These are phyloP conservation scores for Azolla pinnata DNA, from an alignment of 75 land plant species.

Conservation along the genomic window DNA sequence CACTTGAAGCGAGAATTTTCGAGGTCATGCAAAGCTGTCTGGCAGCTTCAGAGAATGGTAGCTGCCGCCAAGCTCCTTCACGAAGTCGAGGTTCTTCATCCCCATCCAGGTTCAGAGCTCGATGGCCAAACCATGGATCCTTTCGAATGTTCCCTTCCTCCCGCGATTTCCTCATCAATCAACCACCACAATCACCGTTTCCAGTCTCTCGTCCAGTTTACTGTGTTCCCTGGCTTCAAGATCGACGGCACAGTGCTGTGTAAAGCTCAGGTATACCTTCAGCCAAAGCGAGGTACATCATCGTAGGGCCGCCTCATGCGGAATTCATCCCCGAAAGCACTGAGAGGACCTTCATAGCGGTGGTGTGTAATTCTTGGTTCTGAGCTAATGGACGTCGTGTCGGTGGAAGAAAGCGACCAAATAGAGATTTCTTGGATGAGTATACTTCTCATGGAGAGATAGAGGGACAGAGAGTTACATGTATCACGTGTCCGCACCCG, in stretches of 20 bases:
- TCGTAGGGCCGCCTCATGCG: no score
- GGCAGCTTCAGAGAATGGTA: background rate
- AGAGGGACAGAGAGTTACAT: no score
- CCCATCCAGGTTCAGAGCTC: background rate
- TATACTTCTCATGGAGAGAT: no score
- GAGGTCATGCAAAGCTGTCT: background rate
- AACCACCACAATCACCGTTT: background rate
- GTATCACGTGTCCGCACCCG: no score
- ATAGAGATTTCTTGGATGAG: no score
- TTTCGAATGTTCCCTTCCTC: background rate
- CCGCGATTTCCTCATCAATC: background rate
- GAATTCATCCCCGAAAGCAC: no score
- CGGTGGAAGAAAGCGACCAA: no score
- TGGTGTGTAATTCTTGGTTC: no score
- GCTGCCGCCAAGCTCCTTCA: background rate
- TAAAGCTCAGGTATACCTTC: conserved; percentile 7
- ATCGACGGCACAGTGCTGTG: background rate
- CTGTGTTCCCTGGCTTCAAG: conserved; percentile 1
- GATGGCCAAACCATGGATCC: conserved; percentile 2
- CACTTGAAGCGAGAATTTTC: background rate
- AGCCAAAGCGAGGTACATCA: no score
- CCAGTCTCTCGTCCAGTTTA: conserved; percentile 3
- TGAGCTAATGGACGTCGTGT: no score
- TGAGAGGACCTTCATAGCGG: no score
- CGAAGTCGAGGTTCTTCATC: background rate